A percentile compares a stretch with the other conserved stretches of the same genome.
These are phyloP conservation scores for Podosphaera fusca DNA, from an alignment of 2,329 filamentous ascomycete genomes.

Conservation along the genomic window DNA sequence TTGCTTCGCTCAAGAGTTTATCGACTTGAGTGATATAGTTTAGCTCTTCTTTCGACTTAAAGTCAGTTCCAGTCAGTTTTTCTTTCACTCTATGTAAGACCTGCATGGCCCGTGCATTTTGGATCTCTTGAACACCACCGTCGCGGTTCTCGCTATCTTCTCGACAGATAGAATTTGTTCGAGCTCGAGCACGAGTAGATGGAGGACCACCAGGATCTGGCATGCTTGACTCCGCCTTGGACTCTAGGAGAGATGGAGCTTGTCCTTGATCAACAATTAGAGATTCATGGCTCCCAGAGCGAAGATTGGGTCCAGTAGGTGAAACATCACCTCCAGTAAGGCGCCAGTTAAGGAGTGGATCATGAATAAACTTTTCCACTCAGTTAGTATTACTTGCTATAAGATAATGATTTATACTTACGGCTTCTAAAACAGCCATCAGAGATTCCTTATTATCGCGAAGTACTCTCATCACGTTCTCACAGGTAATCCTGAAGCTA, in stretches of 20 bases:
- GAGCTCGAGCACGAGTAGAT: conserved; percentile 26
- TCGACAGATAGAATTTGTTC: conserved; percentile 32
- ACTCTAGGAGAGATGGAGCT: conserved; percentile 46
- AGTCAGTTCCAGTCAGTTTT: conserved; percentile 86
- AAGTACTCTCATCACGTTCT: conserved; percentile 93
- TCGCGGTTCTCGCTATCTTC: conserved; percentile 15
- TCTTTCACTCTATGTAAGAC: conserved; percentile 81
- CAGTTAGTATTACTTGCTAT: background rate
- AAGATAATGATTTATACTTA: conserved; percentile 27
- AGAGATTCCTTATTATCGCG: conserved; percentile 94
- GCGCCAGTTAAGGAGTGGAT: conserved; percentile 95
- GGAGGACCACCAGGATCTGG: conserved; percentile 23
- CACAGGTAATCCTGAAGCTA: conserved; percentile 92
- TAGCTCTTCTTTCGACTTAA: conserved; percentile 67
- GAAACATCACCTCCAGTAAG: conserved; percentile 37
- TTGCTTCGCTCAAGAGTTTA: conserved; percentile 83
- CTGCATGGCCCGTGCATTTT: conserved; percentile 81
- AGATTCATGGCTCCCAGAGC: conserved; percentile 32
- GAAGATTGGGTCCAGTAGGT: conserved; percentile 43
- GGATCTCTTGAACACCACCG: conserved; percentile 42
- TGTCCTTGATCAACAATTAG: conserved; percentile 26
- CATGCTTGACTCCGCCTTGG: conserved; percentile 32
- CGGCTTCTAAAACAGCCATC: conserved; percentile 93
- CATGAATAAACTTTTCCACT: conserved; percentile 66
- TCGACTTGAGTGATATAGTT: conserved; percentile 75